phyloP scores from a whole-genome alignment of 2,329 filamentous ascomycete genomes.

The Cytospora mali region DNA sequence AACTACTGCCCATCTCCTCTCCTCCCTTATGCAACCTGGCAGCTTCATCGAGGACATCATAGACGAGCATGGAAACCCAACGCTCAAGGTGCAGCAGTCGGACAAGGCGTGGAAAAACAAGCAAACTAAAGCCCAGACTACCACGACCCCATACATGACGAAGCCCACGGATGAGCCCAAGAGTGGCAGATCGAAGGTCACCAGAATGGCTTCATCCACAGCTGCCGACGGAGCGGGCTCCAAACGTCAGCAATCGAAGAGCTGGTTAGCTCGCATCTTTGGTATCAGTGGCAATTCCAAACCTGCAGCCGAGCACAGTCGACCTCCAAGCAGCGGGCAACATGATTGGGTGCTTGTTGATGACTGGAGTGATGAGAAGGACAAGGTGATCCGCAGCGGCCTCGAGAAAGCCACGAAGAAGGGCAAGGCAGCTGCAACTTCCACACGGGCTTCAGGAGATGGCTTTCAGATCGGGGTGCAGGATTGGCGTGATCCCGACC shows the following conservation, averaged over 20 bases:
- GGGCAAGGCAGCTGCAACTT: constrained; percentile 30
- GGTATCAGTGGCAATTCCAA: constrained; percentile 38
- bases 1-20: constrained; percentile 90
- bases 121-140: constrained; percentile 39
- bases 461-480: constrained; percentile 82
- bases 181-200: constrained; percentile 12
- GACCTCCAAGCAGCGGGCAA: constrained; percentile 72
- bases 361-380: constrained; percentile 49
- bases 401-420: constrained; percentile 43
- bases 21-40: constrained; percentile 77
- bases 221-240: constrained; percentile 1
- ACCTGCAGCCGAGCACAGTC: constrained; percentile 53
- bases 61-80: constrained; percentile 61
- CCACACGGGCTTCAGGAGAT: constrained; percentile 46
- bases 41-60: constrained; percentile 63
- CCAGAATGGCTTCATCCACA: constrained; percentile 16
- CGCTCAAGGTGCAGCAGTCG: constrained; percentile 55
- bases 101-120: constrained; percentile 43
- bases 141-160: constrained; percentile 32
- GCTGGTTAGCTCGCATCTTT: constrained; percentile 52
- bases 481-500: constrained; percentile 81
- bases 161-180: constrained; percentile 27
- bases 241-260: constrained; percentile 26
- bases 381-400: constrained; percentile 33
- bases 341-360: constrained; percentile 73